Evolutionary conservation across 2,329 filamentous ascomycete species (phyloP), one percentile per base, ranked within the genome.

Genomic region (Herpotrichia juniperi): DNA sequence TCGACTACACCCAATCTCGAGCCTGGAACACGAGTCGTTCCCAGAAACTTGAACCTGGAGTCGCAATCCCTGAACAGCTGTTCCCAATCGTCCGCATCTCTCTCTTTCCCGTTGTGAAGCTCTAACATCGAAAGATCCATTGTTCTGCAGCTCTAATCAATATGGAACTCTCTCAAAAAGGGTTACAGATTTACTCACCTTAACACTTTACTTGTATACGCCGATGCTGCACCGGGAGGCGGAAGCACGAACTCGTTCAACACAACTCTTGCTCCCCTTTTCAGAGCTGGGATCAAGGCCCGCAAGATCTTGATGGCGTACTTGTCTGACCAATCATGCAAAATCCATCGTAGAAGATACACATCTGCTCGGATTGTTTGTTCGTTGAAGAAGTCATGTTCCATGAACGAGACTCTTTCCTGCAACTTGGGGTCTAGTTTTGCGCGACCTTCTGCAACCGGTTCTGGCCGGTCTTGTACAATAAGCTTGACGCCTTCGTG

Each of bases 331-430:
- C 54, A 54, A 68, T 86, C 82, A 61, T 86, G 82, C 10, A 86
- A 67, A 56, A 86, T 83, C 75, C 78, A 81, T 34, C 81, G 78
- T 66, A 84, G 79, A 58, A 79, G 77, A 67, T 85, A 86, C 2
- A 83, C 46, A 40, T 53, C 56, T 1, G 53, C 56, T 9, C 35
- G 26, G 12, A 56, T 34, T 19, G 61, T 50, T 39, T 64, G 61
- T 17, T 42, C 32, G 2, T 30, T 44, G 35, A 53, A 58, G 25
- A 58, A 50, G 22, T 58, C 48, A 32, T 58, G 52, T 34, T 22
- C 19, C 45, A 37, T 37, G n/a, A 24, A 26, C 16, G 10, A 6
- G 16, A 47, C 45, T 9, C 28, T 22, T 3, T n/a, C 30, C n/a
- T 11, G 6, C n/a, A 37, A 6, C 19, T 17, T 8, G 7, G 31